phyloP scores from a whole-genome alignment of 805 yeast species.

The Hanseniaspora lachancei region DNA sequence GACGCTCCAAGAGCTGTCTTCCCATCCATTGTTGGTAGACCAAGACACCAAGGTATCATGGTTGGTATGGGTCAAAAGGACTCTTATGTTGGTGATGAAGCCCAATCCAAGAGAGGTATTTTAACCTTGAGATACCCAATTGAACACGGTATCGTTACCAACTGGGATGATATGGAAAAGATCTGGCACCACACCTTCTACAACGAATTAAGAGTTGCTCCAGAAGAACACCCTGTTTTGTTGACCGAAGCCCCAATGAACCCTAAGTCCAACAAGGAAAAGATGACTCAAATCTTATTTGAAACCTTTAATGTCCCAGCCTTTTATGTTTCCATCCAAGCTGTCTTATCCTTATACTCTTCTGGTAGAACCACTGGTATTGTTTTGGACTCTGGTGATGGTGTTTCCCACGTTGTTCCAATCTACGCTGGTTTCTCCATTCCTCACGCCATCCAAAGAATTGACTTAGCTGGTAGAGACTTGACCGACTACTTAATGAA shows the following conservation, averaged over 20 bases:
- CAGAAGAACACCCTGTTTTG: constrained; percentile 99
- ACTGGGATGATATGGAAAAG: constrained; percentile 99
- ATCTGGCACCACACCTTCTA: constrained; percentile 99
- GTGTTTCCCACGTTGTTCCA: constrained; percentile 99
- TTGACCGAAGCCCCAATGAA: constrained; percentile 99
- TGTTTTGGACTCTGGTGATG: constrained; percentile 98
- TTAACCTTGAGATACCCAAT: constrained; percentile 96
- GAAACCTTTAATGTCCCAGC: constrained; percentile 99
- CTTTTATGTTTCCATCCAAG: constrained; percentile 96
- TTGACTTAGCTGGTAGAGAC: constrained; percentile 99
- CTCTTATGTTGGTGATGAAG: constrained; percentile 99
- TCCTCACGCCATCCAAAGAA: constrained; percentile 97
- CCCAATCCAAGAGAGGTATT: constrained; percentile 99
- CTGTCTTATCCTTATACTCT: constrained; percentile 93
- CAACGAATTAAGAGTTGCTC: constrained; percentile 99
- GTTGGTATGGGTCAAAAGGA: constrained; percentile 99
- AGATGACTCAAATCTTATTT: constrained; percentile 98
- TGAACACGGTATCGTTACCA: constrained; percentile 99
- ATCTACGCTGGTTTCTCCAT: constrained; percentile 99
- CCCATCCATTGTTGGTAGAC: constrained; percentile 99
- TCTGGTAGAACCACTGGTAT: constrained; percentile 99
- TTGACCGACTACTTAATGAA: constrained; percentile 98
- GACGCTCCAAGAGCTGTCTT: constrained; percentile 99
- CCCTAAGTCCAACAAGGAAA: constrained; percentile 99
- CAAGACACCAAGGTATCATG: constrained; percentile 99